Base-by-base conservation (phyloP, 345 rosid species). In the Psidium guajava region DNA sequence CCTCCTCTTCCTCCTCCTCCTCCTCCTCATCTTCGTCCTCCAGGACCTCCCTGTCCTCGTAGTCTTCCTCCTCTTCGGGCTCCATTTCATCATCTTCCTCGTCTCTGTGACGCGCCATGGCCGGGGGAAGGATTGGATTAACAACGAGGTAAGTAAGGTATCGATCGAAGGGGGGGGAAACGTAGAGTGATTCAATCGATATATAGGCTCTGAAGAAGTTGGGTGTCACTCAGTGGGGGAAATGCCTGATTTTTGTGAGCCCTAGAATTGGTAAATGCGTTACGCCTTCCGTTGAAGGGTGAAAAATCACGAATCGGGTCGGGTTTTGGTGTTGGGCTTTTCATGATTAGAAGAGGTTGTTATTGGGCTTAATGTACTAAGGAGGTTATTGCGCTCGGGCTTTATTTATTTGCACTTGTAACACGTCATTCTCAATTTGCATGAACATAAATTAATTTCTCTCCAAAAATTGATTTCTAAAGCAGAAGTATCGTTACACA, bases 1-100 rank as follows among this genome's bases (percentile, higher is more conserved):
- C 92, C 7, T 91, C 94, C 11, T 93, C 96, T 24, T 93, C 96
- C 2, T 91, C 94, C 57, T 91, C 94, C 22, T 92, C 42, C 36
- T 91, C 91, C 64, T 91, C 92, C 21, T 90, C 93, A 1, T 47
- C 91, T 3, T 91, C 92, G 16, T 93, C 94, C 73, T 92, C 94
- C 54, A 64, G 73, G 44, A 42, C 82, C 42, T 69, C 85, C 82
- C 82, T 36, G 27, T 86, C 82, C 22, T 94, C 94, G 84, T 83
- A 82, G 77, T 83, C 59, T 8, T 86, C 88, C 58, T 85, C 86
- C 75, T 86, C 88, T 0, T 86, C 88, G 36, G 75, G 85, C 47
- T 82, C 82, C 69, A 82, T 54, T 14, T 86, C 87, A 50, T 82
- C 81, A 0, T 83, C 87, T 18, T 86, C 82, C 22, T 82, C 87